A percentile compares a stretch with the other conserved stretches of the same genome.
Evolutionary conservation across 345 rosid genomes (phyloP).

Genomic region (Angophora floribunda): DNA sequence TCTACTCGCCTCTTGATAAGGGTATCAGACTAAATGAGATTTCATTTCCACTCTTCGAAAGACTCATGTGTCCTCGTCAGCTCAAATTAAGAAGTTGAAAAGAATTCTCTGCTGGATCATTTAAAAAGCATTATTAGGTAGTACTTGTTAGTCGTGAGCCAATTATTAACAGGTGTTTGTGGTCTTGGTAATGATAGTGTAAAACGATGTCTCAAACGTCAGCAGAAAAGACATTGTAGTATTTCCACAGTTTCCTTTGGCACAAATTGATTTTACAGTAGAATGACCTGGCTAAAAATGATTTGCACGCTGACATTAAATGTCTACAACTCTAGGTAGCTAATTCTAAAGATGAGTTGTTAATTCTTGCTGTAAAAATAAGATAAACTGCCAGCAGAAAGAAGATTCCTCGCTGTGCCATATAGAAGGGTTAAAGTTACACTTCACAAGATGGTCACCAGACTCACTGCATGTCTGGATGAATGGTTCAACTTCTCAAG

Average conservation of each 20-base stretch:
- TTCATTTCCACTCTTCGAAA: not conserved
- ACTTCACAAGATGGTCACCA: not conserved
- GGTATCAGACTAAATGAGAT: not conserved
- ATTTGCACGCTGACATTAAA: not conserved
- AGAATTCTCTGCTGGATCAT: not conserved
- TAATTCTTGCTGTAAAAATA: not conserved
- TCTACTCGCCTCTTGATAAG: not conserved
- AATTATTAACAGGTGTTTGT: not conserved
- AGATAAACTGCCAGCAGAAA: not conserved
- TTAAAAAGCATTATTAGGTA: not conserved
- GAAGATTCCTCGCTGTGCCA: not conserved
- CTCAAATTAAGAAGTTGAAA: not conserved
- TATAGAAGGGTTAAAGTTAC: not conserved
- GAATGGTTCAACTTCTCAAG: not conserved
- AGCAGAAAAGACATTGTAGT: not conserved
- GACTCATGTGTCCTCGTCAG: not conserved
- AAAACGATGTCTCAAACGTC: not conserved
- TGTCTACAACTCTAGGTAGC: not conserved
- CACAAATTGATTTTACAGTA: not conserved
- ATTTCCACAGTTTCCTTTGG: not conserved
- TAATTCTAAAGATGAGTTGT: not conserved
- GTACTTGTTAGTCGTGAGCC: not conserved
- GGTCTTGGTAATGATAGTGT: not conserved
- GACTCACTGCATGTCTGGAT: not conserved
- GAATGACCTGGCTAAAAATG: not conserved